Evolutionary conservation across 495 filamentous ascomycete species (phyloP).

Genomic region (Poronia punctata): DNA sequence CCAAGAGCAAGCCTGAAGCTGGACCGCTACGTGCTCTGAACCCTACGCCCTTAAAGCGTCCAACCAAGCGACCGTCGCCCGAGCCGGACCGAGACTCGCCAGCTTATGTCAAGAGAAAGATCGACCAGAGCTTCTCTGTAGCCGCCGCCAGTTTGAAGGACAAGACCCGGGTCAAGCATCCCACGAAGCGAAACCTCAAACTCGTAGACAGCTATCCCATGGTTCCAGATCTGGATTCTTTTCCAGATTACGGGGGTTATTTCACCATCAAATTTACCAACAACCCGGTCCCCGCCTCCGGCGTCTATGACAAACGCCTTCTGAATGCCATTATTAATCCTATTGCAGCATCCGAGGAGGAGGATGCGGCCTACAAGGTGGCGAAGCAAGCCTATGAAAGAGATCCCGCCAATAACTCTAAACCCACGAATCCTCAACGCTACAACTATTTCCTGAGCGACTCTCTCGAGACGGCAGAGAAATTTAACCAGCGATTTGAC

Average conservation of each 20-base stretch:
- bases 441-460: slow-evolving; percentile 76
- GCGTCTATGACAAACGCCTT: slow-evolving; percentile 69
- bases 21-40: slow-evolving; percentile 30
- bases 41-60: slow-evolving; percentile 16
- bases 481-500: slow-evolving; percentile 68
- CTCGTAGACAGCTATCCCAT: slow-evolving; percentile 75
- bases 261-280: slow-evolving; percentile 83
- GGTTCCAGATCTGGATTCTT: slow-evolving; percentile 78
- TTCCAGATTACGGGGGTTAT: slow-evolving; percentile 81
- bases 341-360: slow-evolving; percentile 41
- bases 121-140: slow-evolving; percentile 79
- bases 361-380: slow-evolving; percentile 41
- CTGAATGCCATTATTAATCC: slow-evolving; percentile 75
- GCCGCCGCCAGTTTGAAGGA: slow-evolving; percentile 61
- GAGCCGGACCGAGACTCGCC: slow-evolving; percentile 64
- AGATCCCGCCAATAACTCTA: slow-evolving; percentile 55
- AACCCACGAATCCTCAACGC: slow-evolving; percentile 57
- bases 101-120: slow-evolving; percentile 68
- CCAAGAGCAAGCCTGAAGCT: slow-evolving; percentile 29
- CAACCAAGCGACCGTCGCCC: slow-evolving; percentile 33
- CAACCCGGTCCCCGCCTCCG: slow-evolving; percentile 58
- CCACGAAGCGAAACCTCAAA: slow-evolving; percentile 69
- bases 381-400: slow-evolving; percentile 54
- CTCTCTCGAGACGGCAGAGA: slow-evolving; percentile 45
- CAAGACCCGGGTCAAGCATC: slow-evolving; percentile 71